Evolutionary conservation across 129 eudicot species (phyloP).

Genomic region (Arctium lappa): DNA sequence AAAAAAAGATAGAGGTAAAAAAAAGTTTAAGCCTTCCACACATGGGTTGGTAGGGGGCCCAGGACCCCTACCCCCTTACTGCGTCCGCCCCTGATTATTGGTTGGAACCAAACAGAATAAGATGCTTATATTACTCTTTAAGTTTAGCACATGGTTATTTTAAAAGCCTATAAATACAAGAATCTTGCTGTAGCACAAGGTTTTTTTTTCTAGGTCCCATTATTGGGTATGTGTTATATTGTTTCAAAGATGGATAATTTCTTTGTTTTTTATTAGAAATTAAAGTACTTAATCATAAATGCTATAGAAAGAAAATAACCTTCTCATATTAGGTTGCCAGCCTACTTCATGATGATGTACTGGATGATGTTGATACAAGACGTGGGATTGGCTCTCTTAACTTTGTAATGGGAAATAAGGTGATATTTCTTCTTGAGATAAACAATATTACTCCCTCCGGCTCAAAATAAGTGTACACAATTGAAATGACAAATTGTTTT

Average conservation of each 20-base stretch:
- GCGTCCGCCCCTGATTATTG: too few species aligned
- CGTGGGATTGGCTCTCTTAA: conserved; percentile 88
- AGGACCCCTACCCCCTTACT: too few species aligned
- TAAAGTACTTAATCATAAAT: not conserved
- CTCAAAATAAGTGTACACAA: too few species aligned
- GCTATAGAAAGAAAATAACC: conserved; percentile 5
- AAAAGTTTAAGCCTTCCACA: too few species aligned
- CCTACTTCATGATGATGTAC: conserved; percentile 96
- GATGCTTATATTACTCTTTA: not conserved
- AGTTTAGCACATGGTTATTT: not conserved
- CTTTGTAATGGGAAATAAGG: conserved; percentile 92
- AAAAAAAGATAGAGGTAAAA: too few species aligned
- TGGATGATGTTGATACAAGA: conserved; percentile 95
- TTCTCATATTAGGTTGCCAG: conserved; percentile 72
- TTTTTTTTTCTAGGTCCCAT: not conserved
- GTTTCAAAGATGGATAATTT: not conserved
- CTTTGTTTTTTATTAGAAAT: not conserved
- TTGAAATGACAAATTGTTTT: too few species aligned
- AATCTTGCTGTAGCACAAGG: not conserved
- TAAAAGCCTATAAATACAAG: not conserved
- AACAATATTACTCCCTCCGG: too few species aligned
- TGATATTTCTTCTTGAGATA: conserved; percentile 7
- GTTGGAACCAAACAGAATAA: not conserved
- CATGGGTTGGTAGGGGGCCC: too few species aligned
- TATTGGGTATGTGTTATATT: not conserved